Percentiles rank a stretch among this genome's conserved stretches.
phyloP scores from a whole-genome alignment of 2,329 filamentous ascomycete genomes.

The Dendryphion nanum region DNA sequence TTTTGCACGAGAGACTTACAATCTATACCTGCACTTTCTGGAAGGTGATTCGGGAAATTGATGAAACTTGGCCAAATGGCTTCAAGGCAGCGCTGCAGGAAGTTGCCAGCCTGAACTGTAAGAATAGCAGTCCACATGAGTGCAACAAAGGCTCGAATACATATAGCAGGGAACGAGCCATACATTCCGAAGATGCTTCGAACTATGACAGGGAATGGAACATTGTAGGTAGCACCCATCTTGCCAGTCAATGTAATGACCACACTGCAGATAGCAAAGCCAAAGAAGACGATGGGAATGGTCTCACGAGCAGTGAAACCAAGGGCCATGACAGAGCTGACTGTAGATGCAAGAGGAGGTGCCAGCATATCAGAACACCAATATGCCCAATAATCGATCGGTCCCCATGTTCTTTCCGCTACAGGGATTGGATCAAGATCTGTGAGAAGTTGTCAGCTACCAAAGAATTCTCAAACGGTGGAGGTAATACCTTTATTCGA shows the following conservation, averaged over 20 bases:
- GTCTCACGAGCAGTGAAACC: constrained; percentile 50
- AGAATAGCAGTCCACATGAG: constrained; percentile 50
- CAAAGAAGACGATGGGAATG: constrained; percentile 50
- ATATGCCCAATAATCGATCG: constrained; percentile 47
- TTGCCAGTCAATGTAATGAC: constrained; percentile 50
- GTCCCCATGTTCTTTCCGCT: constrained; percentile 47
- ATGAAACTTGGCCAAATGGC: constrained; percentile 43
- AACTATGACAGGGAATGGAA: constrained; percentile 43
- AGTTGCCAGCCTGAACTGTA: constrained; percentile 47
- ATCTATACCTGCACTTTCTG: constrained; percentile 26
- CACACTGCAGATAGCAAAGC: constrained; percentile 47
- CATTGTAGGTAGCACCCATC: constrained; percentile 40
- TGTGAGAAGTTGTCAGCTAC: constrained; percentile 7
- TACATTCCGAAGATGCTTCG: constrained; percentile 48
- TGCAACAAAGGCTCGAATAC: constrained; percentile 44
- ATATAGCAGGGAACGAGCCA: constrained; percentile 45
- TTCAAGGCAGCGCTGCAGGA: constrained; percentile 45
- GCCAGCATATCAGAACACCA: constrained; percentile 51
- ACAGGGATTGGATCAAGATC: constrained; percentile 42
- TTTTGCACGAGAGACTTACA: constrained; percentile 15
- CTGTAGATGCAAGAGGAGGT: constrained; percentile 41
- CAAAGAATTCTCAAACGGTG: too few relatives aligned
- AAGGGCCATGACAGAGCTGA: constrained; percentile 43
- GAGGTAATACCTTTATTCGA: constrained; percentile 46
- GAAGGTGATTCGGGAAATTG: constrained; percentile 39